A percentile compares a stretch with the other conserved stretches of the same genome.
Evolutionary conservation across 78 protist species (phyloP).

Genomic region (Planoprotostelium fungivorum): DNA sequence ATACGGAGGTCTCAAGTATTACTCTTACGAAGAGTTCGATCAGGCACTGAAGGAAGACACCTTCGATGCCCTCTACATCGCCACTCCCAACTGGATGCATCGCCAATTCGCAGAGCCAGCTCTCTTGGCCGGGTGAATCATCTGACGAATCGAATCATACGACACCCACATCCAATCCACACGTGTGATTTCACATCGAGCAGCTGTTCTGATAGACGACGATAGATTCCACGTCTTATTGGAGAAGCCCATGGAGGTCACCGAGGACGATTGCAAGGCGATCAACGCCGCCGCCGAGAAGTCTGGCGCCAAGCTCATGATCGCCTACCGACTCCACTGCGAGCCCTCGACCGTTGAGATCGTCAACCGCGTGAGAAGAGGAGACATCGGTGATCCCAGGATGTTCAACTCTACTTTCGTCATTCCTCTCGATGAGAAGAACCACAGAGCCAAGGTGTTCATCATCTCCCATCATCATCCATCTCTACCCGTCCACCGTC

Average conservation of each 20-base stretch:
- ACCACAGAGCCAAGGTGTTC: neutral
- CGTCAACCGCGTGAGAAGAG: neutral
- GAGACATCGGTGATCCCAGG: neutral
- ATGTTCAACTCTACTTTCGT: neutral
- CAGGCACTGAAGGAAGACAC: neutral
- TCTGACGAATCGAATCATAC: no score
- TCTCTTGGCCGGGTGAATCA: neutral
- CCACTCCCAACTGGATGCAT: neutral
- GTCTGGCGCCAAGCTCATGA: neutral
- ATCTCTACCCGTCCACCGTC: no score
- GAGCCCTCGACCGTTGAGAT: neutral
- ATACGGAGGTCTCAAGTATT: no score
- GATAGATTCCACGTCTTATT: neutral
- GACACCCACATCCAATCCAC: no score
- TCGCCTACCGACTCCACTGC: neutral
- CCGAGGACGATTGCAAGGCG: neutral
- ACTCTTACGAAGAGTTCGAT: neutral
- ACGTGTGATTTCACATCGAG: no score
- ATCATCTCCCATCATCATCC: no score
- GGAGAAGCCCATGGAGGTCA: neutral
- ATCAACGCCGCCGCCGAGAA: neutral
- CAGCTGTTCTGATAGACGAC: neutral
- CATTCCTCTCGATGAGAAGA: neutral
- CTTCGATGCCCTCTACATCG: neutral
- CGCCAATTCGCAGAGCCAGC: neutral